Conservation (phyloP, 2,329 filamentous ascomycete genomes). For the Cercospora sojina region DNA sequence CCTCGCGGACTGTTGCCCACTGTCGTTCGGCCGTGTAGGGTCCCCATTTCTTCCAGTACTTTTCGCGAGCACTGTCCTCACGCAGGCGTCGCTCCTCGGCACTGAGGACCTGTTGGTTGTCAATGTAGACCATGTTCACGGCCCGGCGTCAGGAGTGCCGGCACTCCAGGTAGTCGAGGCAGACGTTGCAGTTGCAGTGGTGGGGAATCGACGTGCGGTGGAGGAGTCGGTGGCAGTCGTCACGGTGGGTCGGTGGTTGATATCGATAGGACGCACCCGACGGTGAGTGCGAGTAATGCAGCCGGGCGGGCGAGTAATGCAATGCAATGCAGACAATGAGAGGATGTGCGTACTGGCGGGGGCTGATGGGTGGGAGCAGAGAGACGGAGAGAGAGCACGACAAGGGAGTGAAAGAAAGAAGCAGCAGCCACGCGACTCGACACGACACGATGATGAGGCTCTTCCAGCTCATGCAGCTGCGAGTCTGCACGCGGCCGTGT, state of each 20-base stretch:
- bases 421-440: background rate
- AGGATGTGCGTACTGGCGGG: background rate
- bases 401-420: background rate
- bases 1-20: constrained; percentile 76
- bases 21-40: constrained; percentile 91
- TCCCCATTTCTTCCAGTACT: constrained; percentile 99
- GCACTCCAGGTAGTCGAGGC: constrained; percentile 9
- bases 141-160: constrained; percentile 13
- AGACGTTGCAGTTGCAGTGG: background rate
- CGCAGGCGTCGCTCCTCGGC: constrained; percentile 88
- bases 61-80: constrained; percentile 76
- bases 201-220: background rate
- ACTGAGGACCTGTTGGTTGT: constrained; percentile 81
- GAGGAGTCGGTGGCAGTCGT: background rate
- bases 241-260: background rate
- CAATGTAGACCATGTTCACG: constrained; percentile 77
- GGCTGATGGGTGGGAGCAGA: background rate
- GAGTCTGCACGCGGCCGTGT: background rate
- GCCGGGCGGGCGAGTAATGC: background rate
- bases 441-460: background rate
- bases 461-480: background rate
- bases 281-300: background rate
- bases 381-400: background rate
- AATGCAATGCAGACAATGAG: constrained; percentile 1
- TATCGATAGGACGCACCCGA: background rate